These are phyloP conservation scores for Talaromyces amestolkiae DNA, from an alignment of 2,329 filamentous ascomycete genomes.

Conservation along the genomic window DNA sequence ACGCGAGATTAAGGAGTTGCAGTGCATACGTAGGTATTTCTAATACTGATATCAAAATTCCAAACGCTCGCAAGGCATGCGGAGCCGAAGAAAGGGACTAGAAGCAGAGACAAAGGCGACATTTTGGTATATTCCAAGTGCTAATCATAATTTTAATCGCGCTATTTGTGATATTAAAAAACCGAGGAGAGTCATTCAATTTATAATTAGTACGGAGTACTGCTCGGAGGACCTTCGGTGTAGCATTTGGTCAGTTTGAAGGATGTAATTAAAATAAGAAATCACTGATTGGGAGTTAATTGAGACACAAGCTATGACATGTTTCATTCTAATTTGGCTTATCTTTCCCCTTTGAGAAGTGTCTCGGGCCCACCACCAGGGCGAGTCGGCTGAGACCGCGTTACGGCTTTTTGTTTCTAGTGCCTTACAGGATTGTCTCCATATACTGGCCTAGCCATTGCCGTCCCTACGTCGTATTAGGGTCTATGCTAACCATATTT, in stretches of 20 bases:
- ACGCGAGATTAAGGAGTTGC: background rate
- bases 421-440: background rate
- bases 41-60: background rate
- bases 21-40: background rate
- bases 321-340: background rate
- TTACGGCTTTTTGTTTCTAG: background rate
- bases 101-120: background rate
- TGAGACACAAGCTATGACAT: conserved; percentile 3
- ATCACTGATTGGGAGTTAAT: background rate
- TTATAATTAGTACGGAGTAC: background rate
- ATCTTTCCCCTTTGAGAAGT: background rate
- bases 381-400: background rate
- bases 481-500: no score
- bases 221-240: no score
- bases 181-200: background rate
- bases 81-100: background rate
- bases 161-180: background rate
- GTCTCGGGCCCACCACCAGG: background rate
- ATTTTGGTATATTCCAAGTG: background rate
- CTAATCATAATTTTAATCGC: background rate
- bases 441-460: background rate
- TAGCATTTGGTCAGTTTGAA: no score
- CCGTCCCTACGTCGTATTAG: background rate
- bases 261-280: no score
- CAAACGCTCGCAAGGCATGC: conserved; percentile 6